A percentile compares a stretch with the other conserved stretches of the same genome.
Conservation (phyloP, 352 stramenopile species). For the Globisporangium abappressorium region DNA sequence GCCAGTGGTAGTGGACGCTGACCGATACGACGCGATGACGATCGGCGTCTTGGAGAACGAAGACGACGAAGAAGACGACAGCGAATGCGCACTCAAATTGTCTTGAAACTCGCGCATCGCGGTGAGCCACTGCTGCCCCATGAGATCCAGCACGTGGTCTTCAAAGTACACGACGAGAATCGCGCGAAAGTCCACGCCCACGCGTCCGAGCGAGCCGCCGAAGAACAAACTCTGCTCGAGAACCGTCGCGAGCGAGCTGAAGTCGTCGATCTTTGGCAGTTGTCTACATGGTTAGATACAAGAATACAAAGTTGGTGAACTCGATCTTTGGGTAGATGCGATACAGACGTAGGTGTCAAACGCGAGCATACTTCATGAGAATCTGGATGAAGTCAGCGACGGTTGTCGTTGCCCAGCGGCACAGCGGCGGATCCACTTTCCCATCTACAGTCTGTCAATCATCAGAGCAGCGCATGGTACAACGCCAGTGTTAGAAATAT, state of each 20-base stretch:
- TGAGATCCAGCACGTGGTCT: constrained; percentile 65
- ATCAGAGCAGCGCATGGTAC: neutral
- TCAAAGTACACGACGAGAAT: constrained; percentile 83
- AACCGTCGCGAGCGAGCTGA: constrained; percentile 75
- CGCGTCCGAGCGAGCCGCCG: constrained; percentile 69
- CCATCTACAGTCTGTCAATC: constrained; percentile 50
- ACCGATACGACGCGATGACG: constrained; percentile 69
- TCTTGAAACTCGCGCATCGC: constrained; percentile 67
- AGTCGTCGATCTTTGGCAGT: constrained; percentile 83
- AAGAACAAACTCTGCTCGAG: constrained; percentile 87
- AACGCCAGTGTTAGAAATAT: neutral
- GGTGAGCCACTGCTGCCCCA: constrained; percentile 55
- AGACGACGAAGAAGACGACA: constrained; percentile 18
- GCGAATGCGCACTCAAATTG: constrained; percentile 39
- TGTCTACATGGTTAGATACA: constrained; percentile 30
- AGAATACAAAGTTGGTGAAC: neutral
- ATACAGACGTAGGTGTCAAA: neutral
- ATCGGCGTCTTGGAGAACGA: constrained; percentile 54
- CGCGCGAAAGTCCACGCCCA: constrained; percentile 80
- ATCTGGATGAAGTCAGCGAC: constrained; percentile 81
- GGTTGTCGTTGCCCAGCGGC: constrained; percentile 74
- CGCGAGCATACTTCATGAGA: constrained; percentile 70
- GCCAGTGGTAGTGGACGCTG: constrained; percentile 23
- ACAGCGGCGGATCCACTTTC: constrained; percentile 79
- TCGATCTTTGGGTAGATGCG: neutral